Base-by-base conservation (phyloP, 805 yeast species). In the Pichia sporocuriosa region DNA sequence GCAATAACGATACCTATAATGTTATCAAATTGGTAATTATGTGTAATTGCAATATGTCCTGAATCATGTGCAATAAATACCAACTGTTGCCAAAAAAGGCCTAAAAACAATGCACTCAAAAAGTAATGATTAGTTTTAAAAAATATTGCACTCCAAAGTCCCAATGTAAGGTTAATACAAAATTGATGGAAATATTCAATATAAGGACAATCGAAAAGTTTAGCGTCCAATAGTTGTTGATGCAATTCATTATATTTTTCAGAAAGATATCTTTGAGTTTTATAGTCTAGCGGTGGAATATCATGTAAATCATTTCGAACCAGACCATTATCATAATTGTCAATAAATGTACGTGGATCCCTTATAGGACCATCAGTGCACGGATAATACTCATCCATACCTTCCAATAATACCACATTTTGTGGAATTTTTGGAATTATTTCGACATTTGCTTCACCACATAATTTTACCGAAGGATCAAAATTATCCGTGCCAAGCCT, bases 41-140 rank as follows among this genome's bases (percentile, higher is more conserved):
- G 96, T 0, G 95, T 81, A 39, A 87, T 81, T 2, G 87, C 73
- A 12, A 84, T 72, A 58, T 87, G 96, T 6, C 95, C 95, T 0
- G 95, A 87, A 60, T 87, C 96, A 55, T 87, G 96, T 1, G 81
- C 96, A 39, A 85, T 79, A 57, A 87, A 87, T 2, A 86, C 83
- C 57, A 84, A 69, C 59, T 87, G 96, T 51, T 87, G 96, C 96
- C 96, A 87, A 8, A 81, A 84, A 34, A 77, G 54, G 0, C 93
- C 96, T 44, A 88, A 65, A 40, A 63, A 63, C 6, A 79, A 43
- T 0, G 93, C 95, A 51, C 88, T 78, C 21, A 70, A 32, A 26
- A 66, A 59, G 44, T 75, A 69, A 55, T 72, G 68, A 15, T 63
- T 58, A 11, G 60, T 43, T 45, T 70, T 69, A 47, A 78, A 70